Base-by-base conservation (phyloP, 139 green algal genomes). In the Tetradesmus obliquus region DNA sequence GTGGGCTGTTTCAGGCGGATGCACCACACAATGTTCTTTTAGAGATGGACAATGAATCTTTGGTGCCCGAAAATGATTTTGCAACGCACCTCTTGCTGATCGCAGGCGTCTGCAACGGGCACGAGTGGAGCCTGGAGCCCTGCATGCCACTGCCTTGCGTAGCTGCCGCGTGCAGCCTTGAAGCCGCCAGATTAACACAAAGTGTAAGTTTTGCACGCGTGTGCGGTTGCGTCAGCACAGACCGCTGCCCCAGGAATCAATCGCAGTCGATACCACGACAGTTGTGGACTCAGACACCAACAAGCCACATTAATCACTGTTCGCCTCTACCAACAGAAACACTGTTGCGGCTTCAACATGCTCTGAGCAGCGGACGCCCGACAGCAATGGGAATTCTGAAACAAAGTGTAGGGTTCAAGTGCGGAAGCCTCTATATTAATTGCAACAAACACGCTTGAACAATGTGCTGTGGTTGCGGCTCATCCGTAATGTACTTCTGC, bases 261-360 rank as follows among this genome's bases (percentile, higher is more conserved):
- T 76, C 66, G 66, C 66, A 76, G 66, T 76, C 66, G 66, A 76
- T 76, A 76, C 66, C 66, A 76, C 66, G 66, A 76, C 66, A 76
- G 66, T 76, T 76, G 3, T 24, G 66, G 8, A n/a, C 15, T 76
- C 17, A 76, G 15, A 3, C 66, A 24, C 15, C 15, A n/a, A 13
- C 3, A 6, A 5, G 66, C 66, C 66, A 76, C 66, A 76, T 24
- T 76, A 19, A 76, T 71, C 60, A 76, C 5, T 76, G 57, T 24
- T 13, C n/a, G 5, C 2, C 3, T 24, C 1, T 5, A 76, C 17
- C 3, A 24, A 6, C 3, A 76, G 3, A 24, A 76, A 4, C 17
- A 5, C n/a, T 6, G 66, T 76, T 76, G 17, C 66, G 17, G 15
- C 2, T 76, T 76, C 17, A 13, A 76, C 1, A 3, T 7, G 15